phyloP scores from a whole-genome alignment of 352 stramenopile species.

The Paralagenidium karlingii region DNA sequence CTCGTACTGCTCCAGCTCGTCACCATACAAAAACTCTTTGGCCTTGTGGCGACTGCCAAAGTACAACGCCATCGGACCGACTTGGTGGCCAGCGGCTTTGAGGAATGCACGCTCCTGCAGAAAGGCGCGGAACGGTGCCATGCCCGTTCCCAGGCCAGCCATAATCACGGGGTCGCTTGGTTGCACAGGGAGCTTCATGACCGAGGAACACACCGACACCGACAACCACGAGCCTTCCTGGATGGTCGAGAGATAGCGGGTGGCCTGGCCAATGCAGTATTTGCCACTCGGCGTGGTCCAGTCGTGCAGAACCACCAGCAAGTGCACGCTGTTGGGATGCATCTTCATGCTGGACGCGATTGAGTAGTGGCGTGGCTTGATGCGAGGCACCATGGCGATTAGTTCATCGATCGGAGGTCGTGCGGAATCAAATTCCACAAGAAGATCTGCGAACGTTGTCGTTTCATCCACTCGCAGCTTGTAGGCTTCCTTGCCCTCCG shows the following conservation, averaged over 20 bases:
- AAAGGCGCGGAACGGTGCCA: conserved; percentile 86
- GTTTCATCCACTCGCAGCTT: conserved; percentile 70
- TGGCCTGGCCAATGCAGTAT: conserved; percentile 52
- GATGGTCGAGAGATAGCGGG: conserved; percentile 36
- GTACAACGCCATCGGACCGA: conserved; percentile 81
- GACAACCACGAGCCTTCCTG: conserved; percentile 36
- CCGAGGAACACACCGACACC: conserved; percentile 56
- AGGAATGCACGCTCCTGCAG: conserved; percentile 79
- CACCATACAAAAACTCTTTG: conserved; percentile 95
- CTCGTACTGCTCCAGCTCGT: conserved; percentile 82
- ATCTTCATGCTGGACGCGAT: conserved; percentile 85
- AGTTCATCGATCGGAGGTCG: conserved; percentile 50
- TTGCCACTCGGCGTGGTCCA: conserved; percentile 68
- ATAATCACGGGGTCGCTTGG: conserved; percentile 69
- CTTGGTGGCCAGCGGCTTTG: conserved; percentile 37
- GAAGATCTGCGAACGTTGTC: conserved; percentile 57
- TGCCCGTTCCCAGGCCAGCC: conserved; percentile 78
- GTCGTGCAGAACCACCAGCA: conserved; percentile 80
- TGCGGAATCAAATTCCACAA: conserved; percentile 61
- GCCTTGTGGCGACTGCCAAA: conserved; percentile 91
- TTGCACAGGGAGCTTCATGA: conserved; percentile 67
- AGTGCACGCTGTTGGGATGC: conserved; percentile 68
- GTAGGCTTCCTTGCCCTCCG: conserved; percentile 74
- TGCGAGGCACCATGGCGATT: conserved; percentile 55
- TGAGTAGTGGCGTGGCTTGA: conserved; percentile 85